A percentile compares a stretch with the other conserved stretches of the same genome.
Conservation (phyloP, 2,329 filamentous ascomycete genomes). For the Gremmenia infestans region DNA sequence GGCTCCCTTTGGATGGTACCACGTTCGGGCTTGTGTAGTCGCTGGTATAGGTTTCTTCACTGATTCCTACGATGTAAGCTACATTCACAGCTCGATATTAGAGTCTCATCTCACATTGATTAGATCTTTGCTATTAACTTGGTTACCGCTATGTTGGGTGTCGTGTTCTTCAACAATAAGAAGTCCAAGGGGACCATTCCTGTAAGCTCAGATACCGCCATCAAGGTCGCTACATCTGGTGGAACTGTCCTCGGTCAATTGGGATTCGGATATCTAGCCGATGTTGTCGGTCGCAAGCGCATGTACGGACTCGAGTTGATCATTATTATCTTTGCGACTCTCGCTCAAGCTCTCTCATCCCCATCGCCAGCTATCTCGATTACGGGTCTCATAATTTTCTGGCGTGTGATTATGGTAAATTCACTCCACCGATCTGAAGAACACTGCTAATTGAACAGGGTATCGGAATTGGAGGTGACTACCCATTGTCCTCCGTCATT, state of each 20-base stretch:
- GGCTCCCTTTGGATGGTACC: constrained; percentile 80
- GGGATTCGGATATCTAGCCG: constrained; percentile 72
- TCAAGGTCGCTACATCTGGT: constrained; percentile 79
- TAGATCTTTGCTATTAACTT: constrained; percentile 32
- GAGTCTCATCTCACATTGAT: constrained; percentile 32
- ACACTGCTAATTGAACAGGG: constrained; percentile 33
- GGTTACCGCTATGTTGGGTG: constrained; percentile 28
- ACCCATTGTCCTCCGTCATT: constrained; percentile 77
- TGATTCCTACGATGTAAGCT: constrained; percentile 78
- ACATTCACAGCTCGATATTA: constrained; percentile 28
- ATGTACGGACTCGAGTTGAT: constrained; percentile 78
- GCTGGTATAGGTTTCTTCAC: constrained; percentile 87
- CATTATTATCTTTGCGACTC: constrained; percentile 72
- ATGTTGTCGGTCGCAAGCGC: constrained; percentile 70
- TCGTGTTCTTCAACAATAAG: constrained; percentile 25
- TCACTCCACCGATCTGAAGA: background rate
- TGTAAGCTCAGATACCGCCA: constrained; percentile 65
- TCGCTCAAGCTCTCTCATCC: constrained; percentile 65
- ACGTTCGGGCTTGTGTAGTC: constrained; percentile 70
- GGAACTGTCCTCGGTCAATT: constrained; percentile 82
- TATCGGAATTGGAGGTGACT: constrained; percentile 70
- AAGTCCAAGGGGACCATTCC: constrained; percentile 52
- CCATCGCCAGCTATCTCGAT: constrained; percentile 58
- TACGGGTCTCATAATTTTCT: constrained; percentile 69
- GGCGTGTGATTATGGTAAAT: constrained; percentile 66